phyloP scores from a whole-genome alignment of 768 basidiomycete genomes.

The Pluteus cervinus region DNA sequence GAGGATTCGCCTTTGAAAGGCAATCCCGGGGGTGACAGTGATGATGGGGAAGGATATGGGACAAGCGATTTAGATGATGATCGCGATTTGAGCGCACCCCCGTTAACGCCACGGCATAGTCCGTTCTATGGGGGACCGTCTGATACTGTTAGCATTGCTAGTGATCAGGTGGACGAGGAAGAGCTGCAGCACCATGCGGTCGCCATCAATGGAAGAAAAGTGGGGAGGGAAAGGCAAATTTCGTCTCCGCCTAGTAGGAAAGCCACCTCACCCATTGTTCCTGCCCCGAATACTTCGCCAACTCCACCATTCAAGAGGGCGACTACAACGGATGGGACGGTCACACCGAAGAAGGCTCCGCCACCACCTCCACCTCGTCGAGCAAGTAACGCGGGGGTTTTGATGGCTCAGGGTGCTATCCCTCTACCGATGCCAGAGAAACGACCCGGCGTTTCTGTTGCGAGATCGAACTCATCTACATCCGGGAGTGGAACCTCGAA shows the following conservation, averaged over 20 bases:
- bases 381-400: slow-evolving; percentile 17
- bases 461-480: slow-evolving; percentile 3
- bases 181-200: slow-evolving; percentile 9
- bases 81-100: slow-evolving; percentile 38
- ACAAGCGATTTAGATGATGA: slow-evolving; percentile 30
- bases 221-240: not conserved
- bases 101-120: slow-evolving; percentile 35
- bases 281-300: not conserved
- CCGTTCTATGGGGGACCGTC: slow-evolving; percentile 39
- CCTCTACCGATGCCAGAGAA: slow-evolving; percentile 47
- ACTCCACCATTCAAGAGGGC: slow-evolving; percentile 2
- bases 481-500: not conserved
- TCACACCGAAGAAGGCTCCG: slow-evolving; percentile 39
- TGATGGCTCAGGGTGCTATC: no score
- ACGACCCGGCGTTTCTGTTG: slow-evolving; percentile 10
- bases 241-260: slow-evolving; percentile 1
- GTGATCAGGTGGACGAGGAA: slow-evolving; percentile 43
- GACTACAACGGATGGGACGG: slow-evolving; percentile 3
- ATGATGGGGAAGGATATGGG: not conserved
- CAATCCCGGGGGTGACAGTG: not conserved
- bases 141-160: slow-evolving; percentile 35
- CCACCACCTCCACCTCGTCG: slow-evolving; percentile 66
- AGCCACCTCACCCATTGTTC: not conserved
- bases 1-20: slow-evolving; percentile 9
- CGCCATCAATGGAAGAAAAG: slow-evolving; percentile 8